Evolutionary conservation across 1,139 yeast species (phyloP), one percentile per base, ranked within the genome.

Genomic region (Candida dubliniensis): DNA sequence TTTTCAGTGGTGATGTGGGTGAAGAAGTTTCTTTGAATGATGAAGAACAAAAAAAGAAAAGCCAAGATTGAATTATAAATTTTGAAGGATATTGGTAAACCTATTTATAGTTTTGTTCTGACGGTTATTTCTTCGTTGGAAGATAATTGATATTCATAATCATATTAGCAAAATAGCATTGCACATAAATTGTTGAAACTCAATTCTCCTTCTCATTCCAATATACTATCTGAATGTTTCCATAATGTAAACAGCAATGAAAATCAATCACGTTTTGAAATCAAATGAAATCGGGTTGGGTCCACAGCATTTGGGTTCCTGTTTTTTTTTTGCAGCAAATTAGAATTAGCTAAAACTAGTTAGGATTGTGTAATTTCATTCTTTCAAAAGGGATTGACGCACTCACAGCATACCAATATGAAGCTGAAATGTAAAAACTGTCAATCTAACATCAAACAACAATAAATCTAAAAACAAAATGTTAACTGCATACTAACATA

Each of bases 321-420:
- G 8, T 4, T 29, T 12, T 30, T 29, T 11, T 31, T 38, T 38
- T 38, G 40, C 40, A 38, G 40, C 40, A 37, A 36, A 37, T 3
- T 10, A 30, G 13, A 27, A 3, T 27, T 27, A 7, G 13, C 10
- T n/a, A 13, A 14, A 36, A n/a, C 15, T 25, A 8, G 14, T 9
- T 2, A 29, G 14, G 6, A 8, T 10, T 38, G 35, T 31, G 40
- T 38, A 24, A 31, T 25, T 23, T 18, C 15, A 23, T 30, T 37
- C 34, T 3, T 27, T 27, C 11, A 27, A 27, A 27, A 27, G 30
- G 30, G 10, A 10, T 27, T 27, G 3, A 27, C 10, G 30, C 9
- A 30, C 13, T 14, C 32, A 8, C 32, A 31, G 32, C 40, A 38
- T 38, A 31, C 40, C 40, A 31, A 38, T 10, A 10, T 38, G 40